Evolutionary conservation across 2,329 filamentous ascomycete species (phyloP), one percentile per base, ranked within the genome.

Genomic region (Alternaria incomplexa): DNA sequence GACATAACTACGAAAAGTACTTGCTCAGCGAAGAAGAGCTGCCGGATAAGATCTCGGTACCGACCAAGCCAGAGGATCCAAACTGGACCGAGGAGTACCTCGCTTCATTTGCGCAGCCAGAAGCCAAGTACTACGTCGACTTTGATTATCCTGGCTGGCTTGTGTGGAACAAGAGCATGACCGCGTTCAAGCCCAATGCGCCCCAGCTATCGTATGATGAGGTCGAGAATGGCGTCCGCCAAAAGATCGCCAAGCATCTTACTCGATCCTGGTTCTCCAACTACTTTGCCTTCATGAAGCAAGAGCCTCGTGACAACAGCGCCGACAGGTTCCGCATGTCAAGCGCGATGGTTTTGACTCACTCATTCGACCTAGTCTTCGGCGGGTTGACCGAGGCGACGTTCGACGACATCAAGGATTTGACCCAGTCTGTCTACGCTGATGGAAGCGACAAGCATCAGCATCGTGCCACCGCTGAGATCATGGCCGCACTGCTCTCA

Each of bases 371-470:
- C 70, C 85, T 99, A 26, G 91, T 97, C 83, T 89, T 96, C 70
- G 90, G 91, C 72, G 93, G 89, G 1, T 83, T 92, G 56, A 93
- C 96, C 0, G 83, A 85, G 13, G 91, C 91, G 23, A 96, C 89
- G 0, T 92, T 97, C 72, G 89, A 95, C 6, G 96, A 99, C 58
- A 90, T 99, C 78, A 91, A 95, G 75, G 90, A 94, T 70, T 85
- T 97, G 63, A 88, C 92, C 6, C 84, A 87, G 62, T 87, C 88
- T 2, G 89, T 96, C 0, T 98, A 93, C 74, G 95, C 90, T 13
- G 95, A 99, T 78, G 96, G 96, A 10, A 96, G 90, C 72, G 96
- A 99, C 78, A 97, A 97, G 81, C 96, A 99, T 79, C 95, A 99
- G 78, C 96, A 99, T 78, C 92, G 96, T 56, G 96, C 96, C 15